Percentiles rank a stretch among this genome's conserved stretches.
These are phyloP conservation scores for Trichophyton schoenleinii DNA, from an alignment of 2,329 filamentous ascomycete species.

Conservation along the genomic window DNA sequence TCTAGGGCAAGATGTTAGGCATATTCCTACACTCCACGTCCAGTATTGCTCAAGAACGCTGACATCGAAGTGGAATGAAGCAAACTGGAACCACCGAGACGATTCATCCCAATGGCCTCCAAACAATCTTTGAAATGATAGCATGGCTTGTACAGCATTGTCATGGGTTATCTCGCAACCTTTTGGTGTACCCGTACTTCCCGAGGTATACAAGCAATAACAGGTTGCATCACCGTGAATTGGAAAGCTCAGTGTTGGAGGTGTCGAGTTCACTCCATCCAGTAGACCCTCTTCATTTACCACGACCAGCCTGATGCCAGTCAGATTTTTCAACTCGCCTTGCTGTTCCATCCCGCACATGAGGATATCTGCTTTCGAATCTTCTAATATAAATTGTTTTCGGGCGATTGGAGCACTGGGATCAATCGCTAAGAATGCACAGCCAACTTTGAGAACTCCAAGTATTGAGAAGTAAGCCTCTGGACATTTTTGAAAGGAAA, in stretches of 20 bases:
- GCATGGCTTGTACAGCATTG: conserved; percentile 79
- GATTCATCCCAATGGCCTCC: conserved; percentile 55
- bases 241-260: conserved; percentile 23
- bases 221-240: conserved; percentile 47
- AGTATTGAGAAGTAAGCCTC: conserved; percentile 73
- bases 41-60: conserved; percentile 89
- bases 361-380: conserved; percentile 55
- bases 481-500: conserved; percentile 75
- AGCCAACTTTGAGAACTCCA: conserved; percentile 70
- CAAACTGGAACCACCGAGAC: conserved; percentile 84
- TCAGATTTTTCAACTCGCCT: conserved; percentile 25
- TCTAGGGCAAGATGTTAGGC: conserved; percentile 66
- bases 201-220: conserved; percentile 79
- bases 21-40: conserved; percentile 86
- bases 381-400: conserved; percentile 64
- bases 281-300: conserved; percentile 33
- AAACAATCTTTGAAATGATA: conserved; percentile 73
- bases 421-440: conserved; percentile 69
- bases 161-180: conserved; percentile 81
- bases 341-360: conserved; percentile 43
- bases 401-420: conserved; percentile 57
- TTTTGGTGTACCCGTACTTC: conserved; percentile 76
- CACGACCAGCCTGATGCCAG: conserved; percentile 32
- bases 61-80: conserved; percentile 88
- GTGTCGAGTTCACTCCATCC: conserved; percentile 24